Conservation (phyloP, 129 eudicot genomes). For the Helianthus annuus region HanXRQr2.0-SUNRISE NC_035434.2:163031281-163031780, state of each 20-base stretch:
- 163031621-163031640: neutral
- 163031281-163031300: too few relatives aligned
- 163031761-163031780: constrained; percentile 90
- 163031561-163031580: constrained; percentile 33
- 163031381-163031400: too few relatives aligned
- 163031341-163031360: too few relatives aligned
- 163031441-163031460: neutral
- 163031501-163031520: constrained; percentile 25
- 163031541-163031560: constrained; percentile 33
- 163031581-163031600: constrained; percentile 37
- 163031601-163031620: constrained; percentile 24
- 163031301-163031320: too few relatives aligned
- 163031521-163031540: constrained; percentile 28
- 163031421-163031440: neutral
- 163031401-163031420: neutral
- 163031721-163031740: constrained; percentile 78
- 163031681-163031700: constrained; percentile 65
- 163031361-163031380: too few relatives aligned
- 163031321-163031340: too few relatives aligned
- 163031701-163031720: constrained; percentile 64
- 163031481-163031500: constrained; percentile 29
- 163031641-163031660: constrained; percentile 9
- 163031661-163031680: constrained; percentile 31
- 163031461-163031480: constrained; percentile 40
- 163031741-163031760: constrained; percentile 82